Evolutionary conservation across 768 basidiomycete species (phyloP).

Genomic region (Hypholoma fasciculare): DNA sequence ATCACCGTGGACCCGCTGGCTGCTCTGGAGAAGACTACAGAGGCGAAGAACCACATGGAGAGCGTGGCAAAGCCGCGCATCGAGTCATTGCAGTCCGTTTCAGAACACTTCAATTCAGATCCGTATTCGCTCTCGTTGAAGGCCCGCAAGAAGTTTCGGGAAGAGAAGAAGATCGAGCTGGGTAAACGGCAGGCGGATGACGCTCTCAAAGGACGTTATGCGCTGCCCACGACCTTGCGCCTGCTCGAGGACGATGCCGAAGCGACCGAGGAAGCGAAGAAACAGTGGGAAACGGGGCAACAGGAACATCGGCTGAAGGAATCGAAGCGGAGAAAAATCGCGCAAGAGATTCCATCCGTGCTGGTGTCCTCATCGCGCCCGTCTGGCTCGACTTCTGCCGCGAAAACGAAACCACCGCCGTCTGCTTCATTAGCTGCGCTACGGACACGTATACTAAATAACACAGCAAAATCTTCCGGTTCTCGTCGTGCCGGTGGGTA

Average conservation of each 20-base stretch:
- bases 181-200: slow-evolving; percentile 72
- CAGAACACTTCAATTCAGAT: slow-evolving; percentile 80
- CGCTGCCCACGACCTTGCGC: slow-evolving; percentile 65
- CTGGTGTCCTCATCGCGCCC: slow-evolving; percentile 12
- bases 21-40: slow-evolving; percentile 86
- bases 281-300: slow-evolving; percentile 59
- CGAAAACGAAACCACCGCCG: background rate
- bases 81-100: slow-evolving; percentile 73
- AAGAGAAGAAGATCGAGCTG: slow-evolving; percentile 80
- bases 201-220: slow-evolving; percentile 71
- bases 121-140: slow-evolving; percentile 80
- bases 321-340: slow-evolving; percentile 48
- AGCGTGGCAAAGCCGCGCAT: slow-evolving; percentile 80
- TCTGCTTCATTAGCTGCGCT: slow-evolving; percentile 34
- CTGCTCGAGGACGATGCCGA: slow-evolving; percentile 69
- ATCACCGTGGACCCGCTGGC: slow-evolving; percentile 76
- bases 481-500: background rate
- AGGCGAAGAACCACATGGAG: slow-evolving; percentile 68
- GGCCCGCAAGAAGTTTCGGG: slow-evolving; percentile 80
- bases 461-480: slow-evolving; percentile 45
- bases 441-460: slow-evolving; percentile 57
- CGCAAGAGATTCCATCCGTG: slow-evolving; percentile 26
- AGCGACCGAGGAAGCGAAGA: slow-evolving; percentile 57
- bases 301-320: slow-evolving; percentile 44
- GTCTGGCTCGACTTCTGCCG: background rate